Percentiles rank a stretch among this genome's conserved stretches.
Evolutionary conservation across 2,329 filamentous ascomycete genomes (phyloP).

Genomic region (Alternaria conjuncta): DNA sequence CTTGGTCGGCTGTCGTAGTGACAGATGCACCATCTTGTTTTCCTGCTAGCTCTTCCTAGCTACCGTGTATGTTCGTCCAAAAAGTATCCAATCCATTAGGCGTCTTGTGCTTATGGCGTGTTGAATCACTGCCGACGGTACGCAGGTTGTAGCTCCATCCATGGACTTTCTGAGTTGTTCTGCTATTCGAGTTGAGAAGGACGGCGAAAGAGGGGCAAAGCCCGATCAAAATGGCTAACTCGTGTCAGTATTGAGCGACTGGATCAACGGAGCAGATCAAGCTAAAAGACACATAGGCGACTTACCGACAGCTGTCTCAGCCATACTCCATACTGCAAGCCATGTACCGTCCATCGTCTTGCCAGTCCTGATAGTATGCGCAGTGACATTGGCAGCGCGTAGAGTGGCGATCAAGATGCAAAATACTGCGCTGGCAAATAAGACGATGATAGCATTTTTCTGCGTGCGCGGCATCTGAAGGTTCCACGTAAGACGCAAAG

Average conservation of each 20-base stretch:
- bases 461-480: constrained; percentile 1
- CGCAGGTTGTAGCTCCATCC: not conserved
- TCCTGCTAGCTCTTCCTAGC: not conserved
- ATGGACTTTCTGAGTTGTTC: not conserved
- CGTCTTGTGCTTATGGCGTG: not conserved
- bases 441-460: not conserved
- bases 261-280: not conserved
- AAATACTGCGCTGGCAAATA: not conserved
- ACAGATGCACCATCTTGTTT: not conserved
- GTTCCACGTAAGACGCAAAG: constrained; percentile 4
- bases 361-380: not conserved
- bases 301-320: constrained; percentile 16
- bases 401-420: constrained; percentile 8
- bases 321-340: constrained; percentile 5
- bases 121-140: not conserved
- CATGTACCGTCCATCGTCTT: not conserved
- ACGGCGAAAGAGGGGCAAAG: not conserved
- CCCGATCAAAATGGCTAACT: not conserved
- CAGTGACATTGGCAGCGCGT: not conserved
- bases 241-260: not conserved
- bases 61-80: not conserved
- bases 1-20: not conserved
- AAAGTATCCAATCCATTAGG: not conserved
- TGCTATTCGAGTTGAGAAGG: not conserved
- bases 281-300: constrained; percentile 6